phyloP scores from a whole-genome alignment of 2,329 filamentous ascomycete species.

The Clonostachys rhizophaga region DNA sequence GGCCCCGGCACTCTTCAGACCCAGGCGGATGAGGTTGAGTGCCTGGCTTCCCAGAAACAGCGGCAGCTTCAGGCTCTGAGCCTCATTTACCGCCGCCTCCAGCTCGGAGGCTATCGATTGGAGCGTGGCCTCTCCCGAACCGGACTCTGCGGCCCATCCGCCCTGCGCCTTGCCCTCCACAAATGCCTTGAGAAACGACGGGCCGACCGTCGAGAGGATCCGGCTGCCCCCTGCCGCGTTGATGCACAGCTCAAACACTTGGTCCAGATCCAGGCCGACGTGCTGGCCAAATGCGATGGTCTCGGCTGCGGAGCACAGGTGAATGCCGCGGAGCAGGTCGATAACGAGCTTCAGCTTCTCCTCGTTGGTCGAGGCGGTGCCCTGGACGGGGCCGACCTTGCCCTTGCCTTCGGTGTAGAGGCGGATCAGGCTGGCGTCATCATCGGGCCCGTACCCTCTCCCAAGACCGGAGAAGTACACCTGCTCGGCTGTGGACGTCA shows the following conservation, averaged over 20 bases:
- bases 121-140: constrained; percentile 11
- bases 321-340: constrained; percentile 33
- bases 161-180: constrained; percentile 11
- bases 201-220: constrained; percentile 28
- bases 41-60: constrained; percentile 33
- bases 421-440: constrained; percentile 36
- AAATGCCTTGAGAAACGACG: constrained; percentile 28
- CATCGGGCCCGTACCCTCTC: constrained; percentile 44
- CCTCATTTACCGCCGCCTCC: constrained; percentile 31
- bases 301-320: constrained; percentile 36
- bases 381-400: constrained; percentile 19
- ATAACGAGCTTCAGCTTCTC: constrained; percentile 29
- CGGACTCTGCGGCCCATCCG: constrained; percentile 5
- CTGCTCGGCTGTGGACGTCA: constrained; percentile 61
- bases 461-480: constrained; percentile 56
- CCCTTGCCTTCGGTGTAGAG: constrained; percentile 33
- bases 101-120: constrained; percentile 20
- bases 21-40: constrained; percentile 17
- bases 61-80: constrained; percentile 32
- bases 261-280: constrained; percentile 36
- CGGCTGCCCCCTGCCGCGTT: constrained; percentile 38
- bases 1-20: not conserved
- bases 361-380: constrained; percentile 19
- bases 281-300: constrained; percentile 31
- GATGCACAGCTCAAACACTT: constrained; percentile 37